Percentiles rank a stretch among this genome's conserved stretches.
Evolutionary conservation across 176 grass and related monocot genomes (phyloP).

Genomic region (Phragmites australis): DNA sequence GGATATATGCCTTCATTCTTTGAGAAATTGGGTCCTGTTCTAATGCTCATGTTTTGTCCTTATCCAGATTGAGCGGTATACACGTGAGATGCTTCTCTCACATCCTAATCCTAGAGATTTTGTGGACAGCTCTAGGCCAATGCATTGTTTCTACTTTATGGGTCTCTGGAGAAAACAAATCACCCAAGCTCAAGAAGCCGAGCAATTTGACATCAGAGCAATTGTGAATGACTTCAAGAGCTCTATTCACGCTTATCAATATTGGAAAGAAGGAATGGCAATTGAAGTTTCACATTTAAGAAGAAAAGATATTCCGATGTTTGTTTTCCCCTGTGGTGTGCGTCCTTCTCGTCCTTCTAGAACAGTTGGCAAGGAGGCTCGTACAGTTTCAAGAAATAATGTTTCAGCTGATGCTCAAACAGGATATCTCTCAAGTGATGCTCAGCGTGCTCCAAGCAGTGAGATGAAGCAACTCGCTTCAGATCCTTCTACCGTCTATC

Average conservation of each 20-base stretch:
- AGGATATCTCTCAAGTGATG: constrained; percentile 29
- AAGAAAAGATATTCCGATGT: constrained; percentile 71
- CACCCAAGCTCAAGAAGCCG: constrained; percentile 57
- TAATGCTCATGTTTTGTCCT: constrained; percentile 24
- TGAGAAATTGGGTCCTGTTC: not conserved
- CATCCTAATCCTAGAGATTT: constrained; percentile 82
- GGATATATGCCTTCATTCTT: constrained; percentile 18
- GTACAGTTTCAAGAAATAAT: constrained; percentile 37
- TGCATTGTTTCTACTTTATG: constrained; percentile 78
- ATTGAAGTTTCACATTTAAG: constrained; percentile 86
- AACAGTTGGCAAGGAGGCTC: constrained; percentile 31
- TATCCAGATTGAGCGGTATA: constrained; percentile 70
- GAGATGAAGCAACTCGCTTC: constrained; percentile 21
- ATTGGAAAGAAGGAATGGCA: constrained; percentile 71
- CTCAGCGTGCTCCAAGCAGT: constrained; percentile 30
- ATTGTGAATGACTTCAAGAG: constrained; percentile 83
- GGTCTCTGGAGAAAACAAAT: constrained; percentile 81
- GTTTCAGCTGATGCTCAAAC: constrained; percentile 46
- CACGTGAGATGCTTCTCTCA: constrained; percentile 66
- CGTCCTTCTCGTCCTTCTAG: constrained; percentile 57
- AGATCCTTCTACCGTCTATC: constrained; percentile 32
- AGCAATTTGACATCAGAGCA: constrained; percentile 87
- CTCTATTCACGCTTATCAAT: constrained; percentile 54
- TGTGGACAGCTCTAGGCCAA: constrained; percentile 57
- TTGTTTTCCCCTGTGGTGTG: constrained; percentile 79